These are phyloP conservation scores for Cutaneotrichosporon sp. DNA, from an alignment of 1,284 basidiomycete species.

Conservation along the genomic window DNA sequence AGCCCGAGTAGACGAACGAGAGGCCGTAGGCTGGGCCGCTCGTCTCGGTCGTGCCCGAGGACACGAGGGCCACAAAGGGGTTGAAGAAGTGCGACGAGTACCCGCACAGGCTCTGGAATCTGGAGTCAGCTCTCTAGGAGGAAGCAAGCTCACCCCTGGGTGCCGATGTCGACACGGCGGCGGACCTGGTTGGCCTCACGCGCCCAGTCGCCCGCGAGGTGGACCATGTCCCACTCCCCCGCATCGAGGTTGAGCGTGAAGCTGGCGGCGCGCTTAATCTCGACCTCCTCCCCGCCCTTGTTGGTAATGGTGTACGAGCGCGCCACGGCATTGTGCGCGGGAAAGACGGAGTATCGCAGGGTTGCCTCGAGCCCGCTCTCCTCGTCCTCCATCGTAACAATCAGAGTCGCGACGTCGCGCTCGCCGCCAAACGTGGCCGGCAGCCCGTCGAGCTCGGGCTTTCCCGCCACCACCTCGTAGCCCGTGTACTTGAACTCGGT, in stretches of 20 bases:
- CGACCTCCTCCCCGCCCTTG: slow-evolving; percentile 18
- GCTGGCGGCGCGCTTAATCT: slow-evolving; percentile 27
- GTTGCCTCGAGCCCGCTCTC: slow-evolving; percentile 15
- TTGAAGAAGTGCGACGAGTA: slow-evolving; percentile 41
- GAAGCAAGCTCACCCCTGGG: slow-evolving; percentile 32
- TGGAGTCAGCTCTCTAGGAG: slow-evolving; percentile 10
- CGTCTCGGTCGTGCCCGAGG: slow-evolving; percentile 28
- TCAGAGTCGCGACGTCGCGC: slow-evolving; percentile 8
- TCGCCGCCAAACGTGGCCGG: slow-evolving; percentile 31
- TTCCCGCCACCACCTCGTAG: slow-evolving; percentile 26
- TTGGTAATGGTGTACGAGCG: slow-evolving; percentile 27
- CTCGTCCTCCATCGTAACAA: slow-evolving; percentile 20
- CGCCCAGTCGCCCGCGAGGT: slow-evolving; percentile 36
- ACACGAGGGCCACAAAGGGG: slow-evolving; percentile 36
- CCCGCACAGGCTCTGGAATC: slow-evolving; percentile 33
- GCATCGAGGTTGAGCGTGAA: slow-evolving; percentile 31
- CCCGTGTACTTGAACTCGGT: slow-evolving; percentile 25
- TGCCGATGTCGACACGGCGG: slow-evolving; percentile 27
- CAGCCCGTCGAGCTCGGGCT: slow-evolving; percentile 26
- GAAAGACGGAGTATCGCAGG: slow-evolving; percentile 32
- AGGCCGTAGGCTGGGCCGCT: slow-evolving; percentile 32
- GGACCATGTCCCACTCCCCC: slow-evolving; percentile 32
- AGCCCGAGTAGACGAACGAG: slow-evolving; percentile 37
- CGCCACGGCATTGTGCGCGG: slow-evolving; percentile 24
- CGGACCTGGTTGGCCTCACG: slow-evolving; percentile 28